Evolutionary conservation across 2,329 filamentous ascomycete genomes (phyloP), one percentile per base, ranked within the genome.

Genomic region (Tolypocladium ovalisporum): DNA sequence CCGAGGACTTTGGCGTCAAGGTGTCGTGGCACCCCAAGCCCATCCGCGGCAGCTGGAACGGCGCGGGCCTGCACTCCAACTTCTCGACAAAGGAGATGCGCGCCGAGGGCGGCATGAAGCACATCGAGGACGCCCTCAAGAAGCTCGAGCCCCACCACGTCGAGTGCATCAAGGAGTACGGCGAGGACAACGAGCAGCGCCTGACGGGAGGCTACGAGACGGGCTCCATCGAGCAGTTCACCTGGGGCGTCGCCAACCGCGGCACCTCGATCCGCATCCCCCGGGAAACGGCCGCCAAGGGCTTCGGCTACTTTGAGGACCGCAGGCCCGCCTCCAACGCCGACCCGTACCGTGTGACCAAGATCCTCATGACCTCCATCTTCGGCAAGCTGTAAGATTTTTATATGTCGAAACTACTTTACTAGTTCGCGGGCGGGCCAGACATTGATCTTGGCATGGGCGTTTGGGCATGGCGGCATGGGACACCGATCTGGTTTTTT

Each of bases 21-120:
- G 92, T 97, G 63, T 95, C 93, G 42, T 87, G 97, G 73, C 84
- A 92, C 70, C 94, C 94, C 72, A 99, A 99, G 85, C 93, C 93
- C 64, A 92, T 97, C 64, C 85, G 86, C 59, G 93, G 93, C 69
- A 88, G 70, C 12, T 97, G 94, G 93, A 97, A 97, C 81, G 94
- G 44, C 69, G 90, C 90, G 60, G 90, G 90, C 75, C 86, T 96
- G 54, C 91, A 96, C 83, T 87, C 81, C 81, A 95, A 97, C 84
- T 94, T 97, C 73, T 96, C 90, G 52, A 93, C 89, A 68, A 84
- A 87, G 74, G 85, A 87, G 67, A 99, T 94, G 84, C 90, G 94
- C 68, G 81, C 79, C 57, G 90, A 96, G 64, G 92, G 92, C 67
- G 94, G 94, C 72, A 94, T 97, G 87, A 95, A 96, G 85, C 76